These are phyloP conservation scores for Limnanthes douglasii DNA, from an alignment of 345 rosid genomes.

Conservation along the genomic window DNA sequence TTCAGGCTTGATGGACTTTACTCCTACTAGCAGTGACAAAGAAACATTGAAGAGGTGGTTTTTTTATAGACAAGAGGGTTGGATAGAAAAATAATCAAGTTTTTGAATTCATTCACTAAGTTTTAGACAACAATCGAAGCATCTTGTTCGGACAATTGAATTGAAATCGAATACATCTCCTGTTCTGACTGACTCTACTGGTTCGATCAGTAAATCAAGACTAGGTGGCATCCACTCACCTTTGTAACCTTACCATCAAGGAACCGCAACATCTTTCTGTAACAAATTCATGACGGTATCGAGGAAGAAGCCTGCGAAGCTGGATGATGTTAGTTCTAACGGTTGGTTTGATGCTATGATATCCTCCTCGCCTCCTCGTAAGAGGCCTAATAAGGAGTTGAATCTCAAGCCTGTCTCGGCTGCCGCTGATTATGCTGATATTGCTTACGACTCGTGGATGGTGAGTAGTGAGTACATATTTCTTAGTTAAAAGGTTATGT, in stretches of 20 bases:
- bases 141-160: slow-evolving; percentile 38
- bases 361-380: slow-evolving; percentile 91
- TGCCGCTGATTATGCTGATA: slow-evolving; percentile 33
- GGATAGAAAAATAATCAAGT: slow-evolving; percentile 38
- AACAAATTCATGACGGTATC: slow-evolving; percentile 28
- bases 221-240: slow-evolving; percentile 39
- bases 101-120: too few species aligned
- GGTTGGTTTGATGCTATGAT: slow-evolving; percentile 96
- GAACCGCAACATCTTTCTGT: slow-evolving; percentile 30
- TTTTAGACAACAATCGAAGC: slow-evolving; percentile 3
- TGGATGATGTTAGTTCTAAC: slow-evolving; percentile 75
- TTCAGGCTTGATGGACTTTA: slow-evolving; percentile 68
- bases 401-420: slow-evolving; percentile 32
- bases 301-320: slow-evolving; percentile 44
- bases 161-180: slow-evolving; percentile 56
- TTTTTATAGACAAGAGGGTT: slow-evolving; percentile 77
- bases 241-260: slow-evolving; percentile 24
- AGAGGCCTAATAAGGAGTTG: slow-evolving; percentile 45
- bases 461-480: too few species aligned
- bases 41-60: slow-evolving; percentile 91
- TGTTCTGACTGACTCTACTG: slow-evolving; percentile 51
- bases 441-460: slow-evolving; percentile 61
- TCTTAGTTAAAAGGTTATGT: too few species aligned
- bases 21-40: slow-evolving; percentile 54
- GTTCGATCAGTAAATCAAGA: slow-evolving; percentile 42